Evolutionary conservation across 2,329 filamentous ascomycete species (phyloP), one percentile per base, ranked within the genome.

Genomic region (Phialocephala sp.): DNA sequence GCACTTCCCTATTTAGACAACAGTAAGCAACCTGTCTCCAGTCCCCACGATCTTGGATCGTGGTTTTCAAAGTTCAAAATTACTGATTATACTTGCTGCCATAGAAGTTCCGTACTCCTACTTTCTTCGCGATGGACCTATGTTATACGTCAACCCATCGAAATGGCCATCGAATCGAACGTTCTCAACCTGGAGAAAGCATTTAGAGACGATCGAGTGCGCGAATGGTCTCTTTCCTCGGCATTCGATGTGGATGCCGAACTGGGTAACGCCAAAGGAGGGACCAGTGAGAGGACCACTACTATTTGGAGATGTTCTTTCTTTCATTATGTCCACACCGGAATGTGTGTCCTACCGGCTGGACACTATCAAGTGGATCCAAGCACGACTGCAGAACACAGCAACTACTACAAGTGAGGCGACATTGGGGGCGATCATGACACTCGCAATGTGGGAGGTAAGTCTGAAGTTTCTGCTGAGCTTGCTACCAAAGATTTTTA

Each of bases 391-490:
- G 24, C 39, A 56, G 60, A 35, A 52, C 2, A n/a, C 35, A 18
- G 22, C 15, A 11, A 22, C 22, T 14, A 24, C 47, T 32, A 55
- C 36, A 15, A 45, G 24, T 14, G 60, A 43, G 14, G 47, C n/a
- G 22, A 62, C 47, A 5, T 20, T 62, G 9, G 60, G 50, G 4
- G 60, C 37, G 2, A 55, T 62, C 15, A 62, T 62, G 60, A 62
- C 24, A n/a, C 41, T 62, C 4, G 43, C 36, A 1, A 62, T 62
- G 60, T 62, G 60, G 50, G 60, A 56, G 50, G 60, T 62, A 11
- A n/a, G 37, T 22, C 4, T 54, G 11, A n/a, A 32, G 27, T 32
- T 32, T 32, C 6, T 32, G 27, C 27, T 32, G 27, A 3, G 27
- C 27, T 32, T 32, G 27, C 27, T 32, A 32, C 27, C 6, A 32